These are phyloP conservation scores for Blastobotrys buckinghamii DNA, from an alignment of 1,139 yeast species.

Conservation along the genomic window DNA sequence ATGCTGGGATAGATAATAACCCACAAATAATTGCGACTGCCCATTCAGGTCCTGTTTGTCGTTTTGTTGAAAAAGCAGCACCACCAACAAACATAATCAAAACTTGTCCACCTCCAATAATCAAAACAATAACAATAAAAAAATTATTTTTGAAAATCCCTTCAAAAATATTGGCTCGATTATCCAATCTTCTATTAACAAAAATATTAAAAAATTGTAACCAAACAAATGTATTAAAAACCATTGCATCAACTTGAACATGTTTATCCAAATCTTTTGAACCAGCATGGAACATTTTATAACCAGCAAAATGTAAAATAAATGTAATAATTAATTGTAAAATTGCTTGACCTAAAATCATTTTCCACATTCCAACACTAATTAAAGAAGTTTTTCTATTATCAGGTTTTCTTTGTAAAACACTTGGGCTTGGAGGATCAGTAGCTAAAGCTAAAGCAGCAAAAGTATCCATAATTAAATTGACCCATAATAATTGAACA, in stretches of 20 bases:
- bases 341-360: constrained; percentile 84
- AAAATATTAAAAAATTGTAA: constrained; percentile 90
- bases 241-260: constrained; percentile 69
- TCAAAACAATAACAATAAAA: constrained; percentile 60
- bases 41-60: constrained; percentile 86
- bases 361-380: constrained; percentile 94
- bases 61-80: constrained; percentile 77
- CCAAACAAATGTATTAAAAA: constrained; percentile 97
- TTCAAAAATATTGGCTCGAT: constrained; percentile 77
- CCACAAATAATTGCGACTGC: constrained; percentile 84
- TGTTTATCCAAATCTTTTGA: constrained; percentile 36
- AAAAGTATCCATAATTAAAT: constrained; percentile 94
- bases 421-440: constrained; percentile 84
- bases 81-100: constrained; percentile 97
- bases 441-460: constrained; percentile 98
- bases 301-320: constrained; percentile 73
- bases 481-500: constrained; percentile 95
- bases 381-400: constrained; percentile 79
- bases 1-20: constrained; percentile 72
- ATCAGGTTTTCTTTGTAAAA: constrained; percentile 76
- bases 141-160: constrained; percentile 79
- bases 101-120: constrained; percentile 80
- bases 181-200: constrained; percentile 88
- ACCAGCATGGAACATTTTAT: constrained; percentile 45
- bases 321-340: constrained; percentile 78